Conservation (phyloP, 2,329 filamentous ascomycete species). For the Trichoderma cornu-damae region DNA sequence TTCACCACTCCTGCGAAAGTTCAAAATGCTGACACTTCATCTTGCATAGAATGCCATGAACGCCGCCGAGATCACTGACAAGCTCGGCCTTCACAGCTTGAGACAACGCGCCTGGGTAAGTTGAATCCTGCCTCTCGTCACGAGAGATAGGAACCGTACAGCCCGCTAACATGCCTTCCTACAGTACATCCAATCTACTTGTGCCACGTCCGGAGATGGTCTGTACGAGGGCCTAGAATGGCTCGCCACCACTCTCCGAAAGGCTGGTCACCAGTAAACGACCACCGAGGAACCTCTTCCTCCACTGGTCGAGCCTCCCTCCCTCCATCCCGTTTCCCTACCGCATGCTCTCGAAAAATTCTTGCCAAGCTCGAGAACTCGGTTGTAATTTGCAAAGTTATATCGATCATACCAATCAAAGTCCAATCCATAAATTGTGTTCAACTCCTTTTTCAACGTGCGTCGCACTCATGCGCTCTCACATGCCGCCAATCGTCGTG, state of each 20-base stretch:
- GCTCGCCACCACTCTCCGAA: constrained; percentile 78
- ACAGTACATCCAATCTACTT: constrained; percentile 99
- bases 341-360: constrained; percentile 39
- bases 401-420: constrained; percentile 51
- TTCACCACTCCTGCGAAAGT: neutral
- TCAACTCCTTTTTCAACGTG: constrained; percentile 26
- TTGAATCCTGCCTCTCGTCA: constrained; percentile 23
- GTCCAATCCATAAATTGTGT: constrained; percentile 42
- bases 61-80: constrained; percentile 99
- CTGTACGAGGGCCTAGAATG: constrained; percentile 98
- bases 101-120: constrained; percentile 98
- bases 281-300: constrained; percentile 32
- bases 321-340: constrained; percentile 34
- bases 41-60: constrained; percentile 88
- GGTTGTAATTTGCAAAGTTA: constrained; percentile 56
- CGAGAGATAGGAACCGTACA: neutral
- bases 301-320: constrained; percentile 29
- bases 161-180: constrained; percentile 16
- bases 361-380: constrained; percentile 44
- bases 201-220: constrained; percentile 97
- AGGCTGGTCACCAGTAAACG: constrained; percentile 60
- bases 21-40: constrained; percentile 18
- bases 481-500: constrained; percentile 30
- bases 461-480: constrained; percentile 17
- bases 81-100: constrained; percentile 98